These are phyloP conservation scores for Juglanconis oblonga DNA, from an alignment of 2,329 filamentous ascomycete species.

Conservation along the genomic window DNA sequence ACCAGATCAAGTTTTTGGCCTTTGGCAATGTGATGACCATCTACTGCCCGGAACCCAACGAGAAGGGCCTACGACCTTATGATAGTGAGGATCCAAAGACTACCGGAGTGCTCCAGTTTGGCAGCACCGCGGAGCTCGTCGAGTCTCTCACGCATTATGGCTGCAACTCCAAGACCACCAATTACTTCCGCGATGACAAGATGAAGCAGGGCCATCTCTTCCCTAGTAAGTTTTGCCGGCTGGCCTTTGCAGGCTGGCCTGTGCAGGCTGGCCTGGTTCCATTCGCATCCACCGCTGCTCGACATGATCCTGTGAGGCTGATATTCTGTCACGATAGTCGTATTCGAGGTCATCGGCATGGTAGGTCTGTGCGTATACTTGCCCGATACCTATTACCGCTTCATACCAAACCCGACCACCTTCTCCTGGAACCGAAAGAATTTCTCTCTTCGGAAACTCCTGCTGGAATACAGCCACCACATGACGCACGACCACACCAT, in stretches of 20 bases:
- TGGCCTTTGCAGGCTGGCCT: too few species aligned
- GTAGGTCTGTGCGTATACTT: constrained; percentile 49
- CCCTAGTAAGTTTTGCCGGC: constrained; percentile 46
- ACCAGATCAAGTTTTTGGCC: constrained; percentile 52
- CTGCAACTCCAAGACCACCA: constrained; percentile 50
- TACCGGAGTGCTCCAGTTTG: constrained; percentile 44
- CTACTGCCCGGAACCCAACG: constrained; percentile 24
- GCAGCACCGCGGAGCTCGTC: constrained; percentile 46
- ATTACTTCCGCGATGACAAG: constrained; percentile 37
- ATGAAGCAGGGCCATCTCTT: constrained; percentile 46
- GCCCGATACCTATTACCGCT: constrained; percentile 46
- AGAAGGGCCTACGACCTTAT: constrained; percentile 22
- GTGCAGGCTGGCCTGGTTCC: too few species aligned
- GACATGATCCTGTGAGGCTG: constrained; percentile 17
- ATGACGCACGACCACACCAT: constrained; percentile 24
- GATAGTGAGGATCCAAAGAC: constrained; percentile 38
- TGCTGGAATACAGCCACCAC: constrained; percentile 35
- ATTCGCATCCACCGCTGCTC: too few species aligned
- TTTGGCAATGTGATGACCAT: constrained; percentile 57
- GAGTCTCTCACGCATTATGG: constrained; percentile 52
- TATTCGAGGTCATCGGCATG: constrained; percentile 60
- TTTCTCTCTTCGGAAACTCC: constrained; percentile 40
- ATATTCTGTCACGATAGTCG: constrained; percentile 35
- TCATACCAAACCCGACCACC: constrained; percentile 55
- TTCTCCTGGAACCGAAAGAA: constrained; percentile 52